Evolutionary conservation across 1,139 yeast species (phyloP), one percentile per base, ranked within the genome.

Genomic region (Candida neerlandica): DNA sequence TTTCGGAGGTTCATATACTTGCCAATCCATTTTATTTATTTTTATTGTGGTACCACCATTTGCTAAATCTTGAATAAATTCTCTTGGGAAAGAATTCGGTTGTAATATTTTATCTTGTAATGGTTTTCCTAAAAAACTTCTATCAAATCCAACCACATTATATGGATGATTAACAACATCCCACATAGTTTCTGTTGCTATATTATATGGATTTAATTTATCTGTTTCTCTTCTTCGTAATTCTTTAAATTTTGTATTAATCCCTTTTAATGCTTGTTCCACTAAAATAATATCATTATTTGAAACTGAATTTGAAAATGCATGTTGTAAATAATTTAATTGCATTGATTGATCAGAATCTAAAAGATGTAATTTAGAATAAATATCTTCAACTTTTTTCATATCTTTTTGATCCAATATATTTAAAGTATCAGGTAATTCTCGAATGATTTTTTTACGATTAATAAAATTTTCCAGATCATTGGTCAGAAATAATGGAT

Each of bases 101-200:
- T 51, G 49, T 5, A 49, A 43, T 12, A 51, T 29, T 43, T 59
- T 56, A 5, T 57, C 57, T 41, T 70, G 59, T 43, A 76, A 58
- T 0, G 80, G 81, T 34, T 74, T 60, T 4, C 81, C 81, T 39
- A 71, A 62, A 18, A 75, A 55, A 35, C 73, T 65, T 44, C 72
- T 62, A 59, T 76, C 81, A 56, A 74, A 74, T 3, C 81, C 81
- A 7, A 73, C 63, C 5, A 75, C 78, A 56, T 75, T 75, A 56
- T 75, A 75, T 4, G 75, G 73, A 47, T 44, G 34, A 35, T 41
- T 42, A 14, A 48, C 16, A 37, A 42, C 39, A 11, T 49, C 51
- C 35, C 32, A 15, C 4, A 49, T 26, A 34, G 27, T 27, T 43
- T 49, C 51, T 26, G 27, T 29, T 1, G 41, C 14, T 6, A 27